These are phyloP conservation scores for Brassica rapa DNA, from an alignment of 345 rosid species.

Conservation along the genomic window DNA sequence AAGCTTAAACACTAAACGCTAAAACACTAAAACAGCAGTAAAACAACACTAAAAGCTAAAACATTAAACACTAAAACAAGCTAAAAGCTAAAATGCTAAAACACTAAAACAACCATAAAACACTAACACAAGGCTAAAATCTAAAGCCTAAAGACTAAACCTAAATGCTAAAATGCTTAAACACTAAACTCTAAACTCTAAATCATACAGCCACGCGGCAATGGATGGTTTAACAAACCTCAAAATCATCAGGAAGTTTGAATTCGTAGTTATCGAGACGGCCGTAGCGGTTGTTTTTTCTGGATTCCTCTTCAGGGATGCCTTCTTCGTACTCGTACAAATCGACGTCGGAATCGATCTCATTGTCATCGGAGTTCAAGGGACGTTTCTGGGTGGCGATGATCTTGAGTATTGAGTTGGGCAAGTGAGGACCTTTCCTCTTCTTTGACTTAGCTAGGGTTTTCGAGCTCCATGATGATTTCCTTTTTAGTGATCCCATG, in stretches of 20 bases:
- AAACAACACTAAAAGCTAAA: too few species aligned
- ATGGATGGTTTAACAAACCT: constrained; percentile 43
- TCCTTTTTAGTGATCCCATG: constrained; percentile 33
- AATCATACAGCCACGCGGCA: background rate
- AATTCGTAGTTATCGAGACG: constrained; percentile 65
- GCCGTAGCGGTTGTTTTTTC: constrained; percentile 78
- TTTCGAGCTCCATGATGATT: constrained; percentile 28
- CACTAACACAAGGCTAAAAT: too few species aligned
- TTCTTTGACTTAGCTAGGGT: constrained; percentile 23
- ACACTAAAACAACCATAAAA: too few species aligned
- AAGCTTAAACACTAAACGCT: too few species aligned
- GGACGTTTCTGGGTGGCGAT: constrained; percentile 53
- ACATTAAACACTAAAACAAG: too few species aligned
- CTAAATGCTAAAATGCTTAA: too few species aligned
- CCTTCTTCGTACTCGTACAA: constrained; percentile 86
- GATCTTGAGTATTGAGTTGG: constrained; percentile 56
- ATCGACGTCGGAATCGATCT: constrained; percentile 52
- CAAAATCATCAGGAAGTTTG: constrained; percentile 64
- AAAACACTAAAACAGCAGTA: too few species aligned
- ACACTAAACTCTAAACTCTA: too few species aligned
- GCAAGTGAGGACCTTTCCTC: constrained; percentile 75
- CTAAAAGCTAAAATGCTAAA: too few species aligned
- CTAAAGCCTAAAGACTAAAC: too few species aligned
- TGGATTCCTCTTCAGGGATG: constrained; percentile 71
- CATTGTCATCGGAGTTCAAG: constrained; percentile 51